Evolutionary conservation across 1,284 basidiomycete genomes (phyloP).

Genomic region (Tylopilus sp.): DNA sequence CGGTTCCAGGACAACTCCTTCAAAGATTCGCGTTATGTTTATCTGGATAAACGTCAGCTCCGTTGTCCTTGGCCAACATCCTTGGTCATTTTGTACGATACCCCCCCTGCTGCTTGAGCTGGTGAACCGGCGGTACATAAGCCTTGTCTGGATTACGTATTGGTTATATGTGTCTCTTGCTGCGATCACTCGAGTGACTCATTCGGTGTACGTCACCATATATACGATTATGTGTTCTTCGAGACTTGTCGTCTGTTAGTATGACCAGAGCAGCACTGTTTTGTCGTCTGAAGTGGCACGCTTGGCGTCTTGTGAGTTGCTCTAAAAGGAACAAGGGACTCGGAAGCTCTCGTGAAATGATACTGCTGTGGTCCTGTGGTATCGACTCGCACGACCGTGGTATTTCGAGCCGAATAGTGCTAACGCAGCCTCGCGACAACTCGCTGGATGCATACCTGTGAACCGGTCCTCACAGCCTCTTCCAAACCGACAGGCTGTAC

Average conservation of each 20-base stretch:
- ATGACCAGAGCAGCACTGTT: conserved; percentile 9
- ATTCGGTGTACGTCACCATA: not conserved
- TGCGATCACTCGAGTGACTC: not conserved
- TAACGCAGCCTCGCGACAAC: conserved; percentile 4
- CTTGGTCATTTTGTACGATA: conserved; percentile 43
- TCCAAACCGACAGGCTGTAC: not conserved
- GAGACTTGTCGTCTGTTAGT: not conserved
- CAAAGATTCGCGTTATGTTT: conserved; percentile 40
- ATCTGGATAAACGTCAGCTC: conserved; percentile 43
- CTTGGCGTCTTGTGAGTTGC: not conserved
- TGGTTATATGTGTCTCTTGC: not conserved
- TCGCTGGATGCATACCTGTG: conserved; percentile 1
- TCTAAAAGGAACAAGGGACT: not conserved
- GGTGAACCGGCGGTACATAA: not conserved
- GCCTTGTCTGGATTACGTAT: conserved; percentile 9
- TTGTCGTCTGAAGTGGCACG: not conserved
- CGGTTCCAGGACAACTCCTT: conserved; percentile 36
- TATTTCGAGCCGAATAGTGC: conserved; percentile 3
- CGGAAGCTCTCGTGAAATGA: not conserved
- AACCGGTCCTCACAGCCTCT: conserved; percentile 4
- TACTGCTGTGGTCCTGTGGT: conserved; percentile 1
- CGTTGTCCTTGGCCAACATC: conserved; percentile 51
- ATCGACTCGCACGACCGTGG: not conserved
- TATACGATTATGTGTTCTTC: not conserved
- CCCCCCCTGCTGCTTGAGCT: conserved; percentile 17